phyloP scores from a whole-genome alignment of 306 rosid genomes.

The Spatholobus suberectus region DNA sequence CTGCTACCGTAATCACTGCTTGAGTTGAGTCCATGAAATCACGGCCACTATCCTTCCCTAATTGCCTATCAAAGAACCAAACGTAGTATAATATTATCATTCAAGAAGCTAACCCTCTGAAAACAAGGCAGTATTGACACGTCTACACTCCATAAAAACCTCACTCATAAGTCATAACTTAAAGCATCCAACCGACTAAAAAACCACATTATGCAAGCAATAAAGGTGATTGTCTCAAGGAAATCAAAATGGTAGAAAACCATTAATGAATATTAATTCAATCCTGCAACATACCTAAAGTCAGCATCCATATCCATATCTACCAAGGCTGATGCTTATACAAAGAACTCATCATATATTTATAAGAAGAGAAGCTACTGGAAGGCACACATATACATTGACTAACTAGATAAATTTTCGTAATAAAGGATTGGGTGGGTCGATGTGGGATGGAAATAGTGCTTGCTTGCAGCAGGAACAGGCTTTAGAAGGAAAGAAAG shows the following conservation, averaged over 20 bases:
- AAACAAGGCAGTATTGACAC: background rate
- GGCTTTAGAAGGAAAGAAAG: no score
- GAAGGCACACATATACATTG: no score
- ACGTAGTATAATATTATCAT: background rate
- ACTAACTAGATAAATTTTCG: no score
- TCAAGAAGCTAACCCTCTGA: background rate
- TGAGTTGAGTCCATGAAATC: constrained; percentile 72
- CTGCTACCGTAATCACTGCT: constrained; percentile 77
- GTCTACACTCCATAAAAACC: no score
- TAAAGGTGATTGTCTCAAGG: background rate
- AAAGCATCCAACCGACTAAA: constrained; percentile 10
- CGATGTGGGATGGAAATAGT: no score
- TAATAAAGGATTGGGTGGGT: no score
- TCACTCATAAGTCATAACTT: no score
- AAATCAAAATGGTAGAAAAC: background rate
- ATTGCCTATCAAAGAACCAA: constrained; percentile 55
- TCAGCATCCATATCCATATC: background rate
- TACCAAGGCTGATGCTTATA: background rate
- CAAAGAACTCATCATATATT: background rate
- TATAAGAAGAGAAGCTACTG: background rate
- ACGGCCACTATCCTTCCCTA: constrained; percentile 78
- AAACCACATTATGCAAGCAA: background rate
- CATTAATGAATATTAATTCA: background rate
- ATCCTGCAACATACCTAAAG: background rate
- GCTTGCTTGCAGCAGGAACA: no score